Evolutionary conservation across 2,329 filamentous ascomycete genomes (phyloP).

Genomic region (Aureobasidium sp.): DNA sequence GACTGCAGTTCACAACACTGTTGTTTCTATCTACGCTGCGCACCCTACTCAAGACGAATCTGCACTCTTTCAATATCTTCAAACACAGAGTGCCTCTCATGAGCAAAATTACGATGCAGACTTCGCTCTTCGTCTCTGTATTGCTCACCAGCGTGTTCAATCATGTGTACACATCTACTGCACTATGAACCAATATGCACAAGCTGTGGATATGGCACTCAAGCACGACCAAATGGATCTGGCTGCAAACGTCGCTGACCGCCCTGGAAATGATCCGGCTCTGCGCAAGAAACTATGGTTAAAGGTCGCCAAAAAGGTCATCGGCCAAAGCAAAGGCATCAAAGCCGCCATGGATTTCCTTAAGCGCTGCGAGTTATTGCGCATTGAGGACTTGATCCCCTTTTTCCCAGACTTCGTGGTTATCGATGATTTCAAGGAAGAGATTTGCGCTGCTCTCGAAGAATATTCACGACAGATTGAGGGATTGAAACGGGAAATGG

Average conservation of each 20-base stretch:
- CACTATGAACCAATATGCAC: slow-evolving; percentile 87
- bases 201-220: slow-evolving; percentile 86
- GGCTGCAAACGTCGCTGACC: slow-evolving; percentile 80
- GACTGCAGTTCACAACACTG: slow-evolving; percentile 89
- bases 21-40: slow-evolving; percentile 92
- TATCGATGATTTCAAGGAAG: slow-evolving; percentile 98
- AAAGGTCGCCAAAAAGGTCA: slow-evolving; percentile 88
- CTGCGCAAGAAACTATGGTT: slow-evolving; percentile 94
- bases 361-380: slow-evolving; percentile 80
- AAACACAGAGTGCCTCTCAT: slow-evolving; percentile 67
- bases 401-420: slow-evolving; percentile 99
- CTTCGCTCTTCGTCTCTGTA: slow-evolving; percentile 91
- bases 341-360: slow-evolving; percentile 84
- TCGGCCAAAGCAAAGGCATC: slow-evolving; percentile 77
- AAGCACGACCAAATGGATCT: slow-evolving; percentile 86
- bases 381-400: slow-evolving; percentile 93
- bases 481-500: slow-evolving; percentile 84
- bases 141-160: slow-evolving; percentile 85
- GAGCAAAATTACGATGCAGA: slow-evolving; percentile 88
- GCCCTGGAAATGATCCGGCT: slow-evolving; percentile 63
- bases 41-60: slow-evolving; percentile 77
- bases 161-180: slow-evolving; percentile 97
- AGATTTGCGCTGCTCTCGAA: slow-evolving; percentile 89
- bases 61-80: slow-evolving; percentile 78
- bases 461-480: slow-evolving; percentile 92